Base-by-base conservation (phyloP, 495 filamentous ascomycete genomes). In the Bacidia rubella region DNA sequence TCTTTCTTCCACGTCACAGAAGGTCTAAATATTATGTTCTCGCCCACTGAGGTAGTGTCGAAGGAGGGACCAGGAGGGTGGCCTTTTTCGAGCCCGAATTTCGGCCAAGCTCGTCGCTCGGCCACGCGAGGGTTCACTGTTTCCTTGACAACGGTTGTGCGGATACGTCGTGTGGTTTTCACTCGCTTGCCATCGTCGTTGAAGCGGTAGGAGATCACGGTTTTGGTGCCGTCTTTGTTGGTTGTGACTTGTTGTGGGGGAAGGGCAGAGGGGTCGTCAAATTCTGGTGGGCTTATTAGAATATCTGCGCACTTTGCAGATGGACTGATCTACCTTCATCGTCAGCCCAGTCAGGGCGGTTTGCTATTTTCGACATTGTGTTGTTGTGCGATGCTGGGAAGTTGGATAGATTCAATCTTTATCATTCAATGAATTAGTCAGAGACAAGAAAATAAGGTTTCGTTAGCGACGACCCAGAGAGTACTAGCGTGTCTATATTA, bases 221-320 rank as follows among this genome's bases (percentile, higher is more conserved):
- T 97, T 69, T 95, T 93, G 65, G 87, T 95, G 61, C 93, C 92
- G 66, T 98, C 92, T 73, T 95, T 90, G 82, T 97, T 96, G 57
- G 80, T 81, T 65, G 83, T 89, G 54, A 90, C 82, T 68, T 90
- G 81, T 53, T 83, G 83, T 45, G 86, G 76, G 49, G 93, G 92
- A 57, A 97, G 84, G 26, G 81, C 80, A 63, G 76, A 75, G 63
- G 80, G 70, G 66, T 83, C 75, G 70, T 96, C 92, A 60, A 94
- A 88, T 70, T 87, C 82, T 50, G 45, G 20, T 9, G 26, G 5
- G 29, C 29, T 35, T 35, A 5, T 35, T 35, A 35, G 29, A 35
- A 35, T 35, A 35, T 35, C 7, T 35, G 29, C 29, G 29, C 15
- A 15, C 29, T 15, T 35, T 35, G 7, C 5, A 35, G 29, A 7